Evolutionary conservation across 2,329 filamentous ascomycete species (phyloP).

Genomic region (Exophiala aquamarina): DNA sequence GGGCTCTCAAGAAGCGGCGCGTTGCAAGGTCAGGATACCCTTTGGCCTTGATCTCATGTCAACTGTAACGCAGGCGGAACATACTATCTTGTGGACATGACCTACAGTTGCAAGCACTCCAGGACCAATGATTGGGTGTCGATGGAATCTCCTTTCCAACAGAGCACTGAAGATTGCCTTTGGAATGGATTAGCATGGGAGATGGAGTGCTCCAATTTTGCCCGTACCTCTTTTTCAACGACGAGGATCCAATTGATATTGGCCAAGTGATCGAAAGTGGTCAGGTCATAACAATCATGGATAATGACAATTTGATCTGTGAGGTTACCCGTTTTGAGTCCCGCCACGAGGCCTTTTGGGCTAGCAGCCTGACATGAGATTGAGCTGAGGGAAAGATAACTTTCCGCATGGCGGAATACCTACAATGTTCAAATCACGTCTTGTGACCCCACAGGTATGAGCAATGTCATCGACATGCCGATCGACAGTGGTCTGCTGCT

Average conservation of each 20-base stretch:
- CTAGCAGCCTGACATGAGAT: conserved; percentile 37
- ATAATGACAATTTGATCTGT: conserved; percentile 9
- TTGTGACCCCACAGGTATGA: conserved; percentile 57
- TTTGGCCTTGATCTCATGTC: conserved; percentile 51
- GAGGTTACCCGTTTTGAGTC: conserved; percentile 21
- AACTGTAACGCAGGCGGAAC: neutral
- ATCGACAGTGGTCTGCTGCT: conserved; percentile 58
- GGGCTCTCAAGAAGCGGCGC: conserved; percentile 51
- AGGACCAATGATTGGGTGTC: conserved; percentile 37
- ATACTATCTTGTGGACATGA: neutral
- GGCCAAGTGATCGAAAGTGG: conserved; percentile 30
- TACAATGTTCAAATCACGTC: conserved; percentile 59
- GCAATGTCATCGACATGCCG: conserved; percentile 61
- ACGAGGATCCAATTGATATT: conserved; percentile 59
- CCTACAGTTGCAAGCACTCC: conserved; percentile 59
- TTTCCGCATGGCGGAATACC: conserved; percentile 21
- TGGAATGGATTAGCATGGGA: conserved; percentile 7
- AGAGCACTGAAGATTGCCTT: conserved; percentile 63
- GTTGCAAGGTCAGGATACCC: conserved; percentile 64
- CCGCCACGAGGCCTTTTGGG: conserved; percentile 45
- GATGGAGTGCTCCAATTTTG: neutral
- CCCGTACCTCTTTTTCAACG: conserved; percentile 62
- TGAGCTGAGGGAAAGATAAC: neutral
- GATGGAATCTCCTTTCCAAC: conserved; percentile 49
- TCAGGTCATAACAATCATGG: conserved; percentile 9